Base-by-base conservation (phyloP, 495 filamentous ascomycete species). In the Penicillium paxilli region DNA sequence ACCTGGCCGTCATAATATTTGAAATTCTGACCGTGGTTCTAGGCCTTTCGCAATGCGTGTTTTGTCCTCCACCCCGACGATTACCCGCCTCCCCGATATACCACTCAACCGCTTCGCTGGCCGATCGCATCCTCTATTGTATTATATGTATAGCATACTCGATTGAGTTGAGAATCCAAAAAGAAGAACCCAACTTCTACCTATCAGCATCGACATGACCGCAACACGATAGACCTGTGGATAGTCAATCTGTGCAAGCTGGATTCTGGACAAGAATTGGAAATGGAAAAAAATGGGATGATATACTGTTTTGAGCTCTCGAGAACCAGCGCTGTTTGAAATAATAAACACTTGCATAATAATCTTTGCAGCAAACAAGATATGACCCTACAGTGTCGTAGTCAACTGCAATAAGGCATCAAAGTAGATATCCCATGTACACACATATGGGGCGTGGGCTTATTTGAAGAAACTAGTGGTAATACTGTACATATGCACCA, bases 81-180 rank as follows among this genome's bases (percentile, higher is more conserved):
- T 40, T 40, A 24, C 30, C 38, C 35, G 44, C 25, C 44, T 42
- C 22, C 41, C 44, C 24, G 41, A 50, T 54, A 52, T 47, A 49
- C 54, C 44, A 21, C 55, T 40, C 38, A 21, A 28, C 46, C 49
- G 58, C 60, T 67, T 24, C 60, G 60, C 60, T 57, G 60, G 64
- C 46, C 58, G 60, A 67, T 55, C 50, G 47, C 28, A 57, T 44
- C 41, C 22, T 46, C 25, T 30, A 38, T 67, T n/a, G 60, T 64
- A 66, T 64, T 58, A 63, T 63, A 63, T 66, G 60, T 63, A 64
- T 50, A 66, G 52, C 47, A 55, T 57, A 54, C 37, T 52, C 50
- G 55, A 58, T 57, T 54, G 19, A 51, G 55, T 53, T 54, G 21
- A n/a, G n/a, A n/a, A n/a, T n/a, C n/a, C n/a, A n/a, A n/a, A 54